A percentile compares a stretch with the other conserved stretches of the same genome.
These are phyloP conservation scores for Mucor sp. DNA, from an alignment of 371 early-diverging fungal genomes.

Conservation along the genomic window DNA sequence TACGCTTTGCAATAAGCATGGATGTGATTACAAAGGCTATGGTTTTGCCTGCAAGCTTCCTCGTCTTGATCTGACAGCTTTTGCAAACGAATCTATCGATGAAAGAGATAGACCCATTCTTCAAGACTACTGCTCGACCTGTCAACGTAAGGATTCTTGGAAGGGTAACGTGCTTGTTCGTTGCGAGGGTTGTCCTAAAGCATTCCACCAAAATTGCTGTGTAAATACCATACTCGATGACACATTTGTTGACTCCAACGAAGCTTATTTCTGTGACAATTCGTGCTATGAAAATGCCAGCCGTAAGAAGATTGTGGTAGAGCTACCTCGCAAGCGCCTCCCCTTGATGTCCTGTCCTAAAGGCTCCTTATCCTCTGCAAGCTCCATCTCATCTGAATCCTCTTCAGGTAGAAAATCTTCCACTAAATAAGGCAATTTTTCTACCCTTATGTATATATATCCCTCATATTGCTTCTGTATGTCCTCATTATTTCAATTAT, in stretches of 20 bases:
- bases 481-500: background rate
- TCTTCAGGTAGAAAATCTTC: background rate
- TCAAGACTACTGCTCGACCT: slow-evolving; percentile 81
- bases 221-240: slow-evolving; percentile 52
- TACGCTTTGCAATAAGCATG: slow-evolving; percentile 94
- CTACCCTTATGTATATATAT: background rate
- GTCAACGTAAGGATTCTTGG: slow-evolving; percentile 73
- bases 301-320: slow-evolving; percentile 62
- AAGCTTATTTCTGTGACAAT: slow-evolving; percentile 75
- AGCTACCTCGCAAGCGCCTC: slow-evolving; percentile 69
- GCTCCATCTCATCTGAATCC: background rate
- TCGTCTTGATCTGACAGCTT: slow-evolving; percentile 80
- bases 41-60: slow-evolving; percentile 90
- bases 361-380: background rate
- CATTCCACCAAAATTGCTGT: slow-evolving; percentile 76
- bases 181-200: slow-evolving; percentile 88
- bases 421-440: background rate
- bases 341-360: slow-evolving; percentile 71
- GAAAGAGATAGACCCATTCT: slow-evolving; percentile 86
- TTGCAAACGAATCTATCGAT: slow-evolving; percentile 71
- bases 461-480: background rate
- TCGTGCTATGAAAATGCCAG: slow-evolving; percentile 68
- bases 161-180: slow-evolving; percentile 69
- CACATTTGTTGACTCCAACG: slow-evolving; percentile 44
- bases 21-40: slow-evolving; percentile 94